Conservation (phyloP, 2,329 filamentous ascomycete species). For the Stachybotrys elegans region DNA sequence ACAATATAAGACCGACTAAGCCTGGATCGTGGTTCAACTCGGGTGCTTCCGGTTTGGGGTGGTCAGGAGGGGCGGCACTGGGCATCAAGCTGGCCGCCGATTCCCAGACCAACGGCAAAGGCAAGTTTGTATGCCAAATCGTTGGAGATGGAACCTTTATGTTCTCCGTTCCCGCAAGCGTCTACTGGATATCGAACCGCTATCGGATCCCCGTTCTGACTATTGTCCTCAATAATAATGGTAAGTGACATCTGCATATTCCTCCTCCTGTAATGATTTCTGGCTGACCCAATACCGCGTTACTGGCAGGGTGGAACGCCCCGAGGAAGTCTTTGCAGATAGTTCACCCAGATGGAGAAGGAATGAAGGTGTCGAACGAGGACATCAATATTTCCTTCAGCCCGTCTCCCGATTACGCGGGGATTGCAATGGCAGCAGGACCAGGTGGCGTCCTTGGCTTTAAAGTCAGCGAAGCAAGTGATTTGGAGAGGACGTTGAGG, state of each 20-base stretch:
- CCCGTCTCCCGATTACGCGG: constrained; percentile 52
- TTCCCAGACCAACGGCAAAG: constrained; percentile 29
- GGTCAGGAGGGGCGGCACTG: constrained; percentile 69
- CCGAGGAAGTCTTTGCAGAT: constrained; percentile 49
- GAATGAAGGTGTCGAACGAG: constrained; percentile 46
- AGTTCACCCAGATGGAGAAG: constrained; percentile 51
- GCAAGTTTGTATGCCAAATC: constrained; percentile 38
- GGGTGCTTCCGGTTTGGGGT: constrained; percentile 70
- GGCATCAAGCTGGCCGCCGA: constrained; percentile 65
- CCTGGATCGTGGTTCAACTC: constrained; percentile 74
- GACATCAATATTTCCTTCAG: constrained; percentile 56
- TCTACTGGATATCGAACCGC: constrained; percentile 41
- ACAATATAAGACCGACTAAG: constrained; percentile 60
- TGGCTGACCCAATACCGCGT: background rate
- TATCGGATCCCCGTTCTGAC: constrained; percentile 42
- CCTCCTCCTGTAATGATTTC: background rate
- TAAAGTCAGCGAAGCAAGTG: constrained; percentile 3
- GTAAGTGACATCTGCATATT: constrained; percentile 11
- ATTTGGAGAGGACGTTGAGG: constrained; percentile 3
- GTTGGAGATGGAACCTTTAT: constrained; percentile 45
- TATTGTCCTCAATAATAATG: constrained; percentile 44
- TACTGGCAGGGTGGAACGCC: constrained; percentile 54
- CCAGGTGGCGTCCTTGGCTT: constrained; percentile 5
- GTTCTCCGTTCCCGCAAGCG: constrained; percentile 40
- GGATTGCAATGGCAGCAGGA: constrained; percentile 52